Conservation (phyloP, 208 protist species). For the Trypanosomatidae sp. region DNA sequence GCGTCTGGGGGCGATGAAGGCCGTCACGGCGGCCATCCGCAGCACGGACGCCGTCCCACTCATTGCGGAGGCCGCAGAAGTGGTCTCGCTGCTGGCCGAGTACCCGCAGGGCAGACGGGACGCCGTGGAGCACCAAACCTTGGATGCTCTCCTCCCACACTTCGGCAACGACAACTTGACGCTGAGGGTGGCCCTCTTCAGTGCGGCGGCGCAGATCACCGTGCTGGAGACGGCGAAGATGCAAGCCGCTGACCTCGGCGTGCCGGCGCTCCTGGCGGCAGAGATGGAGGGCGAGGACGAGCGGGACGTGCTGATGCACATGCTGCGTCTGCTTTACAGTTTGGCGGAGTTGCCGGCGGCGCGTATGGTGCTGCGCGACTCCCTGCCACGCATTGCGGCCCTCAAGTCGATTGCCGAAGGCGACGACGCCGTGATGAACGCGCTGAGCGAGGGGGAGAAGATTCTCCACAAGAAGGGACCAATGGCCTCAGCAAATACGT, state of each 20-base stretch:
- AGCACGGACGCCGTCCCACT: slow-evolving; percentile 48
- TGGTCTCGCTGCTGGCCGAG: slow-evolving; percentile 48
- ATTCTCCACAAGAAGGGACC: slow-evolving; percentile 35
- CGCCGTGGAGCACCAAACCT: slow-evolving; percentile 39
- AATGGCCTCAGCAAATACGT: no score
- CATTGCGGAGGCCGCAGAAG: slow-evolving; percentile 59
- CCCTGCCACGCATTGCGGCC: slow-evolving; percentile 38
- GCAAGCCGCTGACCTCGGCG: slow-evolving; percentile 56
- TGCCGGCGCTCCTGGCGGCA: slow-evolving; percentile 28
- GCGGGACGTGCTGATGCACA: slow-evolving; percentile 77
- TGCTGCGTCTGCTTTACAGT: slow-evolving; percentile 59
- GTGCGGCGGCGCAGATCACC: slow-evolving; percentile 72
- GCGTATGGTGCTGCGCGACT: slow-evolving; percentile 36
- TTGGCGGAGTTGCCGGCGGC: slow-evolving; percentile 72
- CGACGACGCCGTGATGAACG: slow-evolving; percentile 32
- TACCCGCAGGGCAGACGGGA: slow-evolving; percentile 58
- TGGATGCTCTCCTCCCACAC: slow-evolving; percentile 45
- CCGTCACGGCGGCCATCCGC: slow-evolving; percentile 39
- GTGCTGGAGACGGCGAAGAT: slow-evolving; percentile 74
- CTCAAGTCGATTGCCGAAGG: slow-evolving; percentile 40
- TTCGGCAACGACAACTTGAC: slow-evolving; percentile 63
- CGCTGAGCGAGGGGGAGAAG: slow-evolving; percentile 16
- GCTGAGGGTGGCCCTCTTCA: slow-evolving; percentile 62
- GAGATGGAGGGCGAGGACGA: slow-evolving; percentile 70
- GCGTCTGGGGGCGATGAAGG: slow-evolving; percentile 33